phyloP scores from a whole-genome alignment of 495 filamentous ascomycete species.

The Penicillium psychrofluorescens region DNA sequence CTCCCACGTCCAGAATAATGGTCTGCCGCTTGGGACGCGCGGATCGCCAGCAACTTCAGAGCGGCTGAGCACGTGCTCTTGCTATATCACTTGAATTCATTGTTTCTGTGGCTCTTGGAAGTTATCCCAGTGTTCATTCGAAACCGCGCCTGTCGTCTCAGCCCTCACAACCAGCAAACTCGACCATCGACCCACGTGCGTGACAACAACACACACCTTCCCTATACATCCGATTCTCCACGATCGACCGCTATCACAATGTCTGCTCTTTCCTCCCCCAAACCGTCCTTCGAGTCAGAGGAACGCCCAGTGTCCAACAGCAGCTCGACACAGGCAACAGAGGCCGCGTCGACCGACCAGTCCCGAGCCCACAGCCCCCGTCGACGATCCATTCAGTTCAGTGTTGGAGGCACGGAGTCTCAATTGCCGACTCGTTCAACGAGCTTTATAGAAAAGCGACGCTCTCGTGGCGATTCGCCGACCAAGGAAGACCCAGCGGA shows the following conservation, averaged over 20 bases:
- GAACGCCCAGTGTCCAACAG: slow-evolving; percentile 25
- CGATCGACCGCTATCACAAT: slow-evolving; percentile 6
- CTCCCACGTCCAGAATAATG: too few species aligned
- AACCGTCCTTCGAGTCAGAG: slow-evolving; percentile 45
- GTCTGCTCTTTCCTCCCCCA: slow-evolving; percentile 24
- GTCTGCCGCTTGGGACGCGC: too few species aligned
- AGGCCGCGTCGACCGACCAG: slow-evolving; percentile 14
- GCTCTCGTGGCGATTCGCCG: slow-evolving; percentile 14
- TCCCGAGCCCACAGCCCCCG: slow-evolving; percentile 14
- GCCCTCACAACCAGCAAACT: too few species aligned
- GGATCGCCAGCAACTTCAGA: too few species aligned
- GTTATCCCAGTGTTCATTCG: too few species aligned
- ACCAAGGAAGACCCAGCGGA: slow-evolving; percentile 12
- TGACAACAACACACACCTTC: not conserved
- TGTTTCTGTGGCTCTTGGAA: too few species aligned
- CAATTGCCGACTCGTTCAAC: slow-evolving; percentile 22
- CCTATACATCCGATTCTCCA: too few species aligned
- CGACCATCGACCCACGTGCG: too few species aligned
- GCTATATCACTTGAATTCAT: too few species aligned
- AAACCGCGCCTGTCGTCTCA: too few species aligned
- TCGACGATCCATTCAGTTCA: slow-evolving; percentile 39
- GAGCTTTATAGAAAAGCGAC: slow-evolving; percentile 22
- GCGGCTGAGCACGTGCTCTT: too few species aligned
- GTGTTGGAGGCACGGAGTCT: slow-evolving; percentile 21
- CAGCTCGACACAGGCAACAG: slow-evolving; percentile 9